These are phyloP conservation scores for Tuber brumale DNA, from an alignment of 495 filamentous ascomycete species.

Conservation along the genomic window DNA sequence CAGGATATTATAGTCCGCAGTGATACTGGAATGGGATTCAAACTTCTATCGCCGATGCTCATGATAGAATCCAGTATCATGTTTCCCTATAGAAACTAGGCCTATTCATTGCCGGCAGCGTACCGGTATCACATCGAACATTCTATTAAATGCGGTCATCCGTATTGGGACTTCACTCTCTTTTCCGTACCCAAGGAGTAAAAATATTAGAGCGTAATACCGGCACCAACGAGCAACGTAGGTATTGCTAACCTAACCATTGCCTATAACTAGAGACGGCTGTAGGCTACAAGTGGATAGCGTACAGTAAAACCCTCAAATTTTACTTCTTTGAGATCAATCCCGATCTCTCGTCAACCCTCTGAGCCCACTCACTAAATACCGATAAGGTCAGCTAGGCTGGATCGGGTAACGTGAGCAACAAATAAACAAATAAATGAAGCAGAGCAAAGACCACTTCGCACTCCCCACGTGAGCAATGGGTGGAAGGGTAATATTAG, in stretches of 20 bases:
- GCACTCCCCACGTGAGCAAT: background rate
- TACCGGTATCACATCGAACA: background rate
- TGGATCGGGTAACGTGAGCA: background rate
- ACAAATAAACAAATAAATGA: background rate
- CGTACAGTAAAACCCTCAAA: background rate
- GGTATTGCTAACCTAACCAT: background rate
- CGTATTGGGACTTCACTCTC: background rate
- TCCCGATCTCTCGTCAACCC: constrained; percentile 54
- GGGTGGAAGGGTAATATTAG: background rate
- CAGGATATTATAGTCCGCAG: background rate
- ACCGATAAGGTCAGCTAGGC: constrained; percentile 15
- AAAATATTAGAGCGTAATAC: background rate
- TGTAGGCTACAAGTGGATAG: background rate
- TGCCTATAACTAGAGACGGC: background rate
- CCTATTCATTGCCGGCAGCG: background rate
- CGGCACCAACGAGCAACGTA: background rate
- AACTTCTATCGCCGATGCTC: background rate
- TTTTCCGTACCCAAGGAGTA: background rate
- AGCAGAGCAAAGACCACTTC: background rate
- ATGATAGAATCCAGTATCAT: background rate
- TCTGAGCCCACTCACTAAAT: constrained; percentile 68
- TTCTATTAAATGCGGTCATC: background rate
- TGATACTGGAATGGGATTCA: background rate
- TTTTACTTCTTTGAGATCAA: constrained; percentile 53
- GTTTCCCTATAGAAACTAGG: background rate